Percentiles rank a stretch among this genome's conserved stretches.
phyloP scores from a whole-genome alignment of 2,329 filamentous ascomycete genomes.

The Aschersonia sp. region DNA sequence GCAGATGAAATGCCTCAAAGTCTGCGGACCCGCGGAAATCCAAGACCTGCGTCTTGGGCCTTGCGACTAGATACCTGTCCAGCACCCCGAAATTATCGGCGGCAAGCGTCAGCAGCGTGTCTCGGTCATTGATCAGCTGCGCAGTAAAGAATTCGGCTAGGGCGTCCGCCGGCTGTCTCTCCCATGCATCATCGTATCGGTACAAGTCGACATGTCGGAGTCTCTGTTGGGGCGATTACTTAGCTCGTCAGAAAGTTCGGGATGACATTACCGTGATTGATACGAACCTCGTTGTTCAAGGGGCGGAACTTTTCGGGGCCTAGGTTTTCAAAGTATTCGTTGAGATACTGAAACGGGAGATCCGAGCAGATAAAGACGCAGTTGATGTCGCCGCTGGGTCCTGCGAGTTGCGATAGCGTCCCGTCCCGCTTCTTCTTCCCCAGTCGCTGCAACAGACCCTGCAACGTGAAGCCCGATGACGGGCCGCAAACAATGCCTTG shows the following conservation, averaged over 20 bases:
- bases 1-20: slow-evolving; percentile 27
- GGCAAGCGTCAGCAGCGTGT: slow-evolving; percentile 11
- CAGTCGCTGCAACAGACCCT: slow-evolving; percentile 34
- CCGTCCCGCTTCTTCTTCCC: slow-evolving; percentile 29
- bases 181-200: slow-evolving; percentile 41
- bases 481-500: slow-evolving; percentile 46
- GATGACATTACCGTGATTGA: not conserved
- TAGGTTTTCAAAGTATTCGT: slow-evolving; percentile 40
- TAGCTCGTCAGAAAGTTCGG: not conserved
- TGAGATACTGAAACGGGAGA: slow-evolving; percentile 45
- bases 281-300: slow-evolving; percentile 25
- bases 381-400: slow-evolving; percentile 28
- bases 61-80: slow-evolving; percentile 11
- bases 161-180: slow-evolving; percentile 23
- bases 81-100: slow-evolving; percentile 7
- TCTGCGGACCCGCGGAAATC: slow-evolving; percentile 27
- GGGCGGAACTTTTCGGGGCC: slow-evolving; percentile 30
- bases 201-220: slow-evolving; percentile 34
- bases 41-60: slow-evolving; percentile 21
- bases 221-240: slow-evolving; percentile 18
- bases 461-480: slow-evolving; percentile 42
- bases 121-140: slow-evolving; percentile 10
- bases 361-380: slow-evolving; percentile 49
- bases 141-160: slow-evolving; percentile 20
- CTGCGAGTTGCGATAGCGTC: slow-evolving; percentile 27